These are phyloP conservation scores for Gossypioides kirkii DNA, from an alignment of 345 rosid species.

Conservation along the genomic window DNA sequence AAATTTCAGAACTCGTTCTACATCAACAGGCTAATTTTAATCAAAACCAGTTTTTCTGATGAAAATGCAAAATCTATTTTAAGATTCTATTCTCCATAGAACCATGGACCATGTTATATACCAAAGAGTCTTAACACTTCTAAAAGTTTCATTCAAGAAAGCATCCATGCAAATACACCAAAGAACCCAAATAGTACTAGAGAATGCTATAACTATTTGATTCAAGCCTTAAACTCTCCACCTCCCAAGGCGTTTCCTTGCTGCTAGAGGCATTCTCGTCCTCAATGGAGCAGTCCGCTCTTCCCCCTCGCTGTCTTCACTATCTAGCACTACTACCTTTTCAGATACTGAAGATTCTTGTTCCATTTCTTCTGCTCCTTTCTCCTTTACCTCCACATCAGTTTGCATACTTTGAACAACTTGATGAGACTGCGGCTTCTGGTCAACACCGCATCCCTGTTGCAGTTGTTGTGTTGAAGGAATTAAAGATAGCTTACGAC, in stretches of 20 bases:
- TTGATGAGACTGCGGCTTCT: constrained; percentile 16
- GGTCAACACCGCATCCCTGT: not conserved
- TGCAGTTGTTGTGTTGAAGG: constrained; percentile 20
- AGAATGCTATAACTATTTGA: not conserved
- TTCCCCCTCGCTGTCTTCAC: constrained; percentile 78
- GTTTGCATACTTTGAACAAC: constrained; percentile 10
- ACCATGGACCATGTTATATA: not conserved
- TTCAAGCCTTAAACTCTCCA: constrained; percentile 27
- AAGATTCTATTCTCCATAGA: not conserved
- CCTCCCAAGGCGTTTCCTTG: constrained; percentile 28
- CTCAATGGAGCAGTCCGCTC: constrained; percentile 23
- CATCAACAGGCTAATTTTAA: not conserved
- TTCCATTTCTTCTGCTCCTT: constrained; percentile 26
- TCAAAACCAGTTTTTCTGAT: not conserved
- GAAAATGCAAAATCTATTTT: not conserved
- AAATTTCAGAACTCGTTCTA: too few species aligned
- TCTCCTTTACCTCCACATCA: constrained; percentile 17
- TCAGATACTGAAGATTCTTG: constrained; percentile 35
- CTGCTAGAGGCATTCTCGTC: constrained; percentile 29
- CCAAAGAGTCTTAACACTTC: not conserved
- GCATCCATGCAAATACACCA: not conserved
- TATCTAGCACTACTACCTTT: constrained; percentile 54
- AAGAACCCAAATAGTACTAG: not conserved
- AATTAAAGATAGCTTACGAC: constrained; percentile 27
- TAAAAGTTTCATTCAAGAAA: not conserved